Evolutionary conservation across 805 yeast genomes (phyloP).

Genomic region (Metschnikowia drakensbergensis): DNA sequence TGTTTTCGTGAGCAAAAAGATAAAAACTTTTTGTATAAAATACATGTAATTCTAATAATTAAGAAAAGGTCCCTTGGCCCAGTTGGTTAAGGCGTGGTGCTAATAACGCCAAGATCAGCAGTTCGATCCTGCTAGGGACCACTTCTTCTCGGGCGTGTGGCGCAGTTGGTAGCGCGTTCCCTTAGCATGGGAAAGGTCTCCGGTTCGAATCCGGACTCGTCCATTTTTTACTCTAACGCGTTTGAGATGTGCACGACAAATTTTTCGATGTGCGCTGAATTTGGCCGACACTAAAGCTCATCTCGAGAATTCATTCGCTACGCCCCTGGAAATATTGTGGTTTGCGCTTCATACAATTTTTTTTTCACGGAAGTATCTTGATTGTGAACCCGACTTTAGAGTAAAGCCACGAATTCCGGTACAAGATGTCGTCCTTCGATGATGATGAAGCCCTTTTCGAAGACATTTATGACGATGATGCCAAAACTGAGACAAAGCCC

Average conservation of each 20-base stretch:
- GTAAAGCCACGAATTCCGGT: neutral
- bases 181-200: constrained; percentile 79
- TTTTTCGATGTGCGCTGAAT: constrained; percentile 1
- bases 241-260: neutral
- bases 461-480: constrained; percentile 61
- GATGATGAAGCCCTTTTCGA: constrained; percentile 94
- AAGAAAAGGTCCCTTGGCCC: constrained; percentile 11
- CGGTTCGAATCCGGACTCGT: constrained; percentile 77
- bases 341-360: neutral
- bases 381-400: neutral
- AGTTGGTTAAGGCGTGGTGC: constrained; percentile 48
- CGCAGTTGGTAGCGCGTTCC: constrained; percentile 83
- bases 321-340: neutral
- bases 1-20: no score
- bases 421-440: constrained; percentile 44
- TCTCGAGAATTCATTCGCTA: neutral
- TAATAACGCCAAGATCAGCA: constrained; percentile 67
- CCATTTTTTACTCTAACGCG: constrained; percentile 37
- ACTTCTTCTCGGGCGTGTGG: constrained; percentile 59
- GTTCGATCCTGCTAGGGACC: constrained; percentile 89
- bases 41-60: neutral
- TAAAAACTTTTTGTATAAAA: no score
- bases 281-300: neutral
- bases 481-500: constrained; percentile 13
- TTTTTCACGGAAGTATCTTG: neutral